Evolutionary conservation across 352 stramenopile genomes (phyloP).

Genomic region (Pilasporangium apinafurcum): DNA sequence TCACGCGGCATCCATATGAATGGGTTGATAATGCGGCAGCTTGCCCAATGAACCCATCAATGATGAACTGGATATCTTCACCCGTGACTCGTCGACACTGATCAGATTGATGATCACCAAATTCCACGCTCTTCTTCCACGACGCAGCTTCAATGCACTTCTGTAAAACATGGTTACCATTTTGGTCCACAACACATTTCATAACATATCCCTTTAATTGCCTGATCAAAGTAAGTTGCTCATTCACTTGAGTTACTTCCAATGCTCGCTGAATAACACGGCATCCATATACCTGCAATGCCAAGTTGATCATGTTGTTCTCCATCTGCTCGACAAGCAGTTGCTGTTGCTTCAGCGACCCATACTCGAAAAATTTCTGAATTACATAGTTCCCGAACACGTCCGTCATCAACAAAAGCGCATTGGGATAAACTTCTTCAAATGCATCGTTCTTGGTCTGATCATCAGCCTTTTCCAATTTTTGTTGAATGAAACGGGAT

Average conservation of each 20-base stretch:
- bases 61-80: constrained; percentile 96
- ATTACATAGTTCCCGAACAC: constrained; percentile 99
- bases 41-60: constrained; percentile 93
- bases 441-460: constrained; percentile 68
- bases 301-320: constrained; percentile 92
- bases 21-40: constrained; percentile 91
- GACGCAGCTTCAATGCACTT: constrained; percentile 95
- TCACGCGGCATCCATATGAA: constrained; percentile 97
- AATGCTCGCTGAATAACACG: constrained; percentile 95
- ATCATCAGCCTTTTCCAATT: constrained; percentile 81
- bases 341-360: constrained; percentile 82
- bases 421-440: constrained; percentile 76
- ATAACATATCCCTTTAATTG: constrained; percentile 80
- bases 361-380: constrained; percentile 97
- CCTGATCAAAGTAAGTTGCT: constrained; percentile 71
- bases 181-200: constrained; percentile 96
- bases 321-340: constrained; percentile 84
- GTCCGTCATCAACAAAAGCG: constrained; percentile 83
- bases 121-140: constrained; percentile 30
- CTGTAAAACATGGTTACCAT: constrained; percentile 99
- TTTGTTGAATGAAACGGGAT: constrained; percentile 85
- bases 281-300: constrained; percentile 95
- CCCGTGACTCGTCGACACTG: constrained; percentile 45
- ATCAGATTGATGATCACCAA: constrained; percentile 8
- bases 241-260: constrained; percentile 63